Base-by-base conservation (phyloP, 1,139 yeast species). In the Pichia sp. region DNA sequence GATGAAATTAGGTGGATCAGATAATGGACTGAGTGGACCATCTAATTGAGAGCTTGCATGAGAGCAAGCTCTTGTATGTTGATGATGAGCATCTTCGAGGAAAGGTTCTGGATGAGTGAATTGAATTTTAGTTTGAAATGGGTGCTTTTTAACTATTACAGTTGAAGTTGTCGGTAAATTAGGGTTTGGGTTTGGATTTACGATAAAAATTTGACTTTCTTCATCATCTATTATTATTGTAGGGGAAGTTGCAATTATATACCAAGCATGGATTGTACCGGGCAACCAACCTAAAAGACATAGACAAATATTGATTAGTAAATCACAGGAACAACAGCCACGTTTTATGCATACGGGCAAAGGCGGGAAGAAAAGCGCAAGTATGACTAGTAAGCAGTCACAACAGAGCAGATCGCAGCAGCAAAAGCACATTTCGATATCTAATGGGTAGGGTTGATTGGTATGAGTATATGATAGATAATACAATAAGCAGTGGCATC, bases 301-400 rank as follows among this genome's bases (percentile, higher is more conserved):
- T 31, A 80, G 67, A 34, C 73, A 59, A 32, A 80, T 65, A 55
- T 79, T 80, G 46, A 81, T 74, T 14, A 78, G 57, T 10, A 80
- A 68, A 55, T 80, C 86, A 31, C 68, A 63, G 3, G 84, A 71
- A 49, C 84, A 79, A 26, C 78, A 42, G 2, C 88, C 88, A 43
- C 78, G 64, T 54, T 83, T 75, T 45, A 80, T 69, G 72, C 79
- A 73, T 19, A 81, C 88, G 0, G 88, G 84, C 40, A 81, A 63
- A 0, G 89, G 88, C 1, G 89, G 88, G 61, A 78, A 71, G 39
- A 80, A 56, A 22, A 80, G 72, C 1, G 84, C 79, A 12, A 80
- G 54, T 0, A 79, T 59, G 21, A 79, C 79, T 32, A 81, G 69
- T 10, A 75, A 56, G 41, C 78, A 67, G 58, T 80, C 83, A 30